Evolutionary conservation across 2,329 filamentous ascomycete species (phyloP).

Genomic region (Colletotrichum camelliae): DNA sequence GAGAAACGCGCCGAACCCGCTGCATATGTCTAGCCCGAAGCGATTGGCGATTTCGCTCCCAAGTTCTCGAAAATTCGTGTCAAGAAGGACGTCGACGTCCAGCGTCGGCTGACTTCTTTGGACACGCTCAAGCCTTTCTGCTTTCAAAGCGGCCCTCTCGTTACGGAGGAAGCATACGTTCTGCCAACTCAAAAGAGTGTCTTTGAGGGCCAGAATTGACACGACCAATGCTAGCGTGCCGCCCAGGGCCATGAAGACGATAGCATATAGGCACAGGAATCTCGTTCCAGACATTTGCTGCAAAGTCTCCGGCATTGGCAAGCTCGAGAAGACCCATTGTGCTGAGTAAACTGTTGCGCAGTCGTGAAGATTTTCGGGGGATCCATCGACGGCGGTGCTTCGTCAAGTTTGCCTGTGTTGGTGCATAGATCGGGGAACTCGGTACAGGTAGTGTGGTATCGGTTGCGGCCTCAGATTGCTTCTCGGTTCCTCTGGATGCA

Average conservation of each 20-base stretch:
- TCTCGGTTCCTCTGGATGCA: background rate
- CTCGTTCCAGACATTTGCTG: slow-evolving; percentile 62
- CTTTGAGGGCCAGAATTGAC: slow-evolving; percentile 49
- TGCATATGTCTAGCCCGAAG: slow-evolving; percentile 53
- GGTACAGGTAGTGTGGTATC: background rate
- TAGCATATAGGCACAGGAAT: slow-evolving; percentile 53
- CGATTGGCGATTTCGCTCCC: slow-evolving; percentile 57
- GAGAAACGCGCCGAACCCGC: slow-evolving; percentile 54
- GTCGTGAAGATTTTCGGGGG: background rate
- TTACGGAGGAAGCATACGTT: slow-evolving; percentile 51
- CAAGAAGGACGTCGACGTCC: slow-evolving; percentile 41
- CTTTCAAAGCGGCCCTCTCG: slow-evolving; percentile 41
- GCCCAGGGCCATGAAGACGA: slow-evolving; percentile 58
- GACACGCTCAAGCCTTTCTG: slow-evolving; percentile 12
- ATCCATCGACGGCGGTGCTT: background rate
- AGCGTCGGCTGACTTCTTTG: background rate
- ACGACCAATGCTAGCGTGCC: slow-evolving; percentile 50
- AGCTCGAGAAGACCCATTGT: slow-evolving; percentile 56
- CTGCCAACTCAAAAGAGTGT: slow-evolving; percentile 45
- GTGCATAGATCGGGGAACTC: background rate
- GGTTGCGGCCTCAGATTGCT: background rate
- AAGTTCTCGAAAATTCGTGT: slow-evolving; percentile 52
- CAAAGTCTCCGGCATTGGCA: slow-evolving; percentile 61
- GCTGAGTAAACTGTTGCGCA: background rate
- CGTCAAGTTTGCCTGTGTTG: background rate